A percentile compares a stretch with the other conserved stretches of the same genome.
These are phyloP conservation scores for Ilex asprella DNA, from an alignment of 257 asterid genomes.

Conservation along the genomic window DNA sequence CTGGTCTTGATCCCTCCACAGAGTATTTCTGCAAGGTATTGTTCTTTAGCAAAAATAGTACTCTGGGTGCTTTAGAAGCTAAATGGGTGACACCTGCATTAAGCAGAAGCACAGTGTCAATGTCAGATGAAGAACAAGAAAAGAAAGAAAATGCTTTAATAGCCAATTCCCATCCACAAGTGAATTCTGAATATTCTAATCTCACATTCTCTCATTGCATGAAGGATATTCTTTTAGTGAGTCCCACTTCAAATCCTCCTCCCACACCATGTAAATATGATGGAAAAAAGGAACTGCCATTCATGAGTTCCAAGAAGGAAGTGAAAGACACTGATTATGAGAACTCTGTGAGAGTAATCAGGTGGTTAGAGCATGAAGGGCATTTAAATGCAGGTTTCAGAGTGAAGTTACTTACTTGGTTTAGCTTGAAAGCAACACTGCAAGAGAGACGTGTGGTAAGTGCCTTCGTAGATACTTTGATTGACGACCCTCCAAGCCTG, in stretches of 20 bases:
- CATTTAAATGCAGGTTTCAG: slow-evolving; percentile 53
- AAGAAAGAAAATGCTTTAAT: slow-evolving; percentile 7
- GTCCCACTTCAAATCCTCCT: slow-evolving; percentile 18
- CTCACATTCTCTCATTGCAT: no score
- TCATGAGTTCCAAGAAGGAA: slow-evolving; percentile 7
- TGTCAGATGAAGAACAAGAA: slow-evolving; percentile 13
- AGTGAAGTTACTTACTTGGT: slow-evolving; percentile 80
- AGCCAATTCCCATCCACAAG: slow-evolving; percentile 11
- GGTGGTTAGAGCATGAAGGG: slow-evolving; percentile 71
- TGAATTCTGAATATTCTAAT: slow-evolving; percentile 19
- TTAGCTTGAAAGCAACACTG: slow-evolving; percentile 60
- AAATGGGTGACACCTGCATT: slow-evolving; percentile 24
- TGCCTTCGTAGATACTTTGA: slow-evolving; percentile 56
- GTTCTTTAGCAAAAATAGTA: slow-evolving; percentile 14
- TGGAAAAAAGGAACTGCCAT: slow-evolving; percentile 17
- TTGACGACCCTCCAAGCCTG: slow-evolving; percentile 58
- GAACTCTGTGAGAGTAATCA: slow-evolving; percentile 63
- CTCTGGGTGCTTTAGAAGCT: slow-evolving; percentile 21
- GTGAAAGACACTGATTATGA: slow-evolving; percentile 42
- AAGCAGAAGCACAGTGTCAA: no score
- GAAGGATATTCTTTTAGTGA: no score
- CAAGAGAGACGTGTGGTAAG: slow-evolving; percentile 58
- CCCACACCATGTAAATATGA: slow-evolving; percentile 26
- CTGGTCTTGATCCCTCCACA: slow-evolving; percentile 25
- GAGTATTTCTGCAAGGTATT: slow-evolving; percentile 29